Evolutionary conservation across 768 basidiomycete species (phyloP).

Genomic region (Pulveroboletus ravenelii): DNA sequence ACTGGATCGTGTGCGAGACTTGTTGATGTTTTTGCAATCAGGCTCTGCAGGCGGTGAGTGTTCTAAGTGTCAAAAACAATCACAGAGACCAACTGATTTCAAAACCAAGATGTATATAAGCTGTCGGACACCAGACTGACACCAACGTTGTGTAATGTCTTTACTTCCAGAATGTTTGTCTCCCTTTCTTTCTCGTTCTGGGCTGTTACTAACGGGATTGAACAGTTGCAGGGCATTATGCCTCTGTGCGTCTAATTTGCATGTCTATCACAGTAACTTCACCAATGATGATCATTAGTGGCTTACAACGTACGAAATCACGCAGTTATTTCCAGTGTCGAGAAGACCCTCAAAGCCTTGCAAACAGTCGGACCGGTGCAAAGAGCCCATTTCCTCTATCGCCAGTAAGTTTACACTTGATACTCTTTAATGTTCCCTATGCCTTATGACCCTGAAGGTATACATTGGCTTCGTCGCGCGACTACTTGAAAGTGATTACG

Average conservation of each 20-base stretch:
- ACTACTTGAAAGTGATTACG: conserved; percentile 13
- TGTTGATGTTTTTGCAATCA: conserved; percentile 29
- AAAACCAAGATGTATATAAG: conserved; percentile 1
- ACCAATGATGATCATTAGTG: background rate
- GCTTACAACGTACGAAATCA: conserved; percentile 24
- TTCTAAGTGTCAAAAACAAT: background rate
- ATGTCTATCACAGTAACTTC: background rate
- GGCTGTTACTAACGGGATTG: background rate
- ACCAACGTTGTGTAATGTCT: conserved; percentile 30
- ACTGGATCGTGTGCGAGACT: conserved; percentile 12
- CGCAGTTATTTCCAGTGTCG: background rate
- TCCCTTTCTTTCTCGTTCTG: background rate
- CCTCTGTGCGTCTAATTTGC: conserved; percentile 36
- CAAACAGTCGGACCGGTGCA: background rate
- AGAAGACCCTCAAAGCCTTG: conserved; percentile 6
- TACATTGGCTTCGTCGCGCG: background rate
- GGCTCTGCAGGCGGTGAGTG: conserved; percentile 23
- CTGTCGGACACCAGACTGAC: conserved; percentile 7
- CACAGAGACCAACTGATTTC: background rate
- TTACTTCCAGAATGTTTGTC: conserved; percentile 44
- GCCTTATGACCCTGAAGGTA: background rate
- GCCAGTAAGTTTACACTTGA: background rate
- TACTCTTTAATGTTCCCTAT: background rate
- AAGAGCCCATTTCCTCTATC: conserved; percentile 5
- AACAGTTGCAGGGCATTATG: conserved; percentile 42